A percentile compares a stretch with the other conserved stretches of the same genome.
Evolutionary conservation across 208 protist genomes (phyloP).

Genomic region (Wallacemonas rigidus): DNA sequence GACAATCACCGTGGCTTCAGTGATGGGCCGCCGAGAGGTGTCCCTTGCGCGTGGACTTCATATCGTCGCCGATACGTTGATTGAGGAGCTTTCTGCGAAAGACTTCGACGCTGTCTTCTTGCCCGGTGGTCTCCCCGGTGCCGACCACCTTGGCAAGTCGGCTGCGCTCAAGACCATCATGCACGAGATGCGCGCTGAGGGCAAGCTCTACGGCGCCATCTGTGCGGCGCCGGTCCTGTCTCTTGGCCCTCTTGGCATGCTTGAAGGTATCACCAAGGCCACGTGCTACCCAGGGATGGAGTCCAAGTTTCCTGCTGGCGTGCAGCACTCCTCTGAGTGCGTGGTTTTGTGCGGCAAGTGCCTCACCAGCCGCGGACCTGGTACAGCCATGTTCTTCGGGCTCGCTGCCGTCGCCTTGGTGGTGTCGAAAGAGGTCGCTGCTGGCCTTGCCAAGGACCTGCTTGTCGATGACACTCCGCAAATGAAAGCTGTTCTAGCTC

Average conservation of each 20-base stretch:
- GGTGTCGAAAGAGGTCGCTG: conserved; percentile 57
- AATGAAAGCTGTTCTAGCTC: conserved; percentile 22
- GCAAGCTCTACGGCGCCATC: conserved; percentile 85
- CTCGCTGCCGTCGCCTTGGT: conserved; percentile 75
- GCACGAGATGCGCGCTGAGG: conserved; percentile 45
- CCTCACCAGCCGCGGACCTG: conserved; percentile 83
- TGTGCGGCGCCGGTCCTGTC: conserved; percentile 77
- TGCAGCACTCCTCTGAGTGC: conserved; percentile 50
- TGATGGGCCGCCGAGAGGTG: conserved; percentile 65
- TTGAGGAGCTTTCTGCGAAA: conserved; percentile 55
- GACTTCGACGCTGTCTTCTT: conserved; percentile 82
- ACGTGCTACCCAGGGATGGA: conserved; percentile 85
- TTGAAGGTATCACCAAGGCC: conserved; percentile 69
- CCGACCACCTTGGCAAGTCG: conserved; percentile 64
- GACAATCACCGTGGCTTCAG: conserved; percentile 76
- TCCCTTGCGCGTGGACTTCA: conserved; percentile 66
- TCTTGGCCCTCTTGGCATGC: conserved; percentile 68
- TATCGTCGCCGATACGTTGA: conserved; percentile 56
- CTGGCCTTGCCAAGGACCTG: conserved; percentile 68
- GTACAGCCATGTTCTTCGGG: conserved; percentile 84
- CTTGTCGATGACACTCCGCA: conserved; percentile 53
- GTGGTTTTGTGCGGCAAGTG: conserved; percentile 84
- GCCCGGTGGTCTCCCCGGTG: conserved; percentile 76
- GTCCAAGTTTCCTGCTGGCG: conserved; percentile 61
- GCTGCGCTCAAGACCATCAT: conserved; percentile 72